Evolutionary conservation across 2,329 filamentous ascomycete species (phyloP), one percentile per base, ranked within the genome.

Genomic region (Epichloe sp.): DNA sequence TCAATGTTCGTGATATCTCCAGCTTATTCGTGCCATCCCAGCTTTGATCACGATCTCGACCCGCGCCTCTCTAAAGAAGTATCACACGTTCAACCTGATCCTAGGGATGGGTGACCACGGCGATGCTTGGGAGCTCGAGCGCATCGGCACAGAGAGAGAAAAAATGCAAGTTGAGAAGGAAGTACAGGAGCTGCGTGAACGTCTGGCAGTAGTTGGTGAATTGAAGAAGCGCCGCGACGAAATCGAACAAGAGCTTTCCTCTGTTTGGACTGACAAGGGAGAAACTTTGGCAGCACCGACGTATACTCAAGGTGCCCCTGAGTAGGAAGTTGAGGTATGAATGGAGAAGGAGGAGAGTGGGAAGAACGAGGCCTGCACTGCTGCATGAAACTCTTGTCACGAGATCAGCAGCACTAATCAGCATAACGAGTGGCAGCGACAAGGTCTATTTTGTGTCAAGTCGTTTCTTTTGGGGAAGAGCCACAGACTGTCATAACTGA

Each of bases 31-130:
- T 7, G 2, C 48, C 4, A 31, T 4, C n/a, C 23, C 56, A 88
- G 84, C 93, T 1, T 73, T 98, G 3, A 93, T 98, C 59, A 98
- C 93, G 0, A 91, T 98, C 54, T 95, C 89, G 1, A 98, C 93
- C 0, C 85, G 93, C 43, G 91, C 88, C 14, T 95, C 88, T 21
- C 77, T 98, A 52, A 96, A 96, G 68, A 90, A 91, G 62, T 97
- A 97, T 63, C 93, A 98, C 70, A 90, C 83, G 0, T 96, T 83
- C 68, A 95, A 94, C 59, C 80, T 98, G 10, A 84, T 83, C 3
- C 79, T 98, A 4, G 90, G 90, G 31, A 71, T 86, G 53, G 91
- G 90, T 48, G 81, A 86, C 15, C 78, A 82, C 48, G 88, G 85
- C n/a, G 84, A 87, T 50, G 85, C 86, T 61, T 97, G 93, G 88